Percentiles rank a stretch among this genome's conserved stretches.
Conservation (phyloP, 345 rosid species). For the Citrus maxima region DNA sequence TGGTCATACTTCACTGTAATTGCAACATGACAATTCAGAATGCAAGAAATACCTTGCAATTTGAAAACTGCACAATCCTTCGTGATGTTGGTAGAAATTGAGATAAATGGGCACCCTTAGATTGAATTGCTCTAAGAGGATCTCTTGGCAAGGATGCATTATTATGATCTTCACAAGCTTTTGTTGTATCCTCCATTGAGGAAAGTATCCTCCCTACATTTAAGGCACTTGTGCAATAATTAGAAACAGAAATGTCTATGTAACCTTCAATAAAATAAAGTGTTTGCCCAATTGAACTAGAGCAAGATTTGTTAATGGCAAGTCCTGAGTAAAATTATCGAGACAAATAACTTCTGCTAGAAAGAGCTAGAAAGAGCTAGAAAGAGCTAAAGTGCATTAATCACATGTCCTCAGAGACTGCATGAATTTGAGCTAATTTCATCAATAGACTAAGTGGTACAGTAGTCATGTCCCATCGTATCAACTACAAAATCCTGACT, state of each 20-base stretch:
- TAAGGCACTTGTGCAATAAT: conserved; percentile 5
- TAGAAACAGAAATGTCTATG: neutral
- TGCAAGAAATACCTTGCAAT: conserved; percentile 61
- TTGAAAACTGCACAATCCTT: conserved; percentile 93
- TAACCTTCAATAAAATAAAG: neutral
- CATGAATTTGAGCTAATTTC: neutral
- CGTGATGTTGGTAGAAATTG: conserved; percentile 95
- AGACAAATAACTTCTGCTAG: neutral
- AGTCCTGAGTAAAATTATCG: neutral
- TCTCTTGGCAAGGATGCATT: conserved; percentile 32
- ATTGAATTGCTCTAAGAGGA: conserved; percentile 15
- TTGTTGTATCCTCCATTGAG: conserved; percentile 39
- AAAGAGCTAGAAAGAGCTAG: neutral
- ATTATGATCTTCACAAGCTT: conserved; percentile 27
- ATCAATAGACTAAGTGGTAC: neutral
- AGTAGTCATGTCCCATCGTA: neutral
- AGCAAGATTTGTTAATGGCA: neutral
- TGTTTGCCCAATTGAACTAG: neutral
- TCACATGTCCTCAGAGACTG: neutral
- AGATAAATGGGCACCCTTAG: conserved; percentile 43
- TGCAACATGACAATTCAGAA: neutral
- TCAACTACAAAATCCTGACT: neutral
- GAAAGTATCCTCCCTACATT: conserved; percentile 80
- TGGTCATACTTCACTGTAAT: neutral
- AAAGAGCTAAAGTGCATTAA: neutral